Conservation (phyloP, 2,329 filamentous ascomycete species). For the Beauveria bassiana region DNA sequence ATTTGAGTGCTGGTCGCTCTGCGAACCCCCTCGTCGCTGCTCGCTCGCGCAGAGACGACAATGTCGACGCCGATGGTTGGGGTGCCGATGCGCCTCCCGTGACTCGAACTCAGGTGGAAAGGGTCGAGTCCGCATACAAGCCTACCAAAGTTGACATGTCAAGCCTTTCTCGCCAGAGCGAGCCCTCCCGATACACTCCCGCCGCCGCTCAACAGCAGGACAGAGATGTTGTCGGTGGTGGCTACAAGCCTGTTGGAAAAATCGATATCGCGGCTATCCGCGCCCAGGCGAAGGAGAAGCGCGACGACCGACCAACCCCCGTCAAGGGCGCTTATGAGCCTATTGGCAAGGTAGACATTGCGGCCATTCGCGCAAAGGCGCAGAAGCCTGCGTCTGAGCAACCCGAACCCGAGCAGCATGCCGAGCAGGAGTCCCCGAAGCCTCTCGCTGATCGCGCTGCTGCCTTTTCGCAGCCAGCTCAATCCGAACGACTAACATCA, state of each 20-base stretch:
- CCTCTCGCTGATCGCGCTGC: slow-evolving; percentile 69
- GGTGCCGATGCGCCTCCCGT: slow-evolving; percentile 88
- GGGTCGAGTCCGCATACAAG: slow-evolving; percentile 86
- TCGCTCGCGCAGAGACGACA: slow-evolving; percentile 50
- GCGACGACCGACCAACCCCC: slow-evolving; percentile 72
- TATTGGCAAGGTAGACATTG: slow-evolving; percentile 93
- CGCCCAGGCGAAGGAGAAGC: slow-evolving; percentile 58
- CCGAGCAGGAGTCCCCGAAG: slow-evolving; percentile 37
- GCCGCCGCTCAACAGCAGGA: slow-evolving; percentile 35
- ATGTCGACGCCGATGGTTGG: slow-evolving; percentile 83
- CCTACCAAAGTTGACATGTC: slow-evolving; percentile 93
- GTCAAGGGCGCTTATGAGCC: slow-evolving; percentile 95
- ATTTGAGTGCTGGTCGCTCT: slow-evolving; percentile 34
- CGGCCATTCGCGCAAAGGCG: slow-evolving; percentile 78
- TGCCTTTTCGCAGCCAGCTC: slow-evolving; percentile 53
- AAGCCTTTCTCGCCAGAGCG: slow-evolving; percentile 68
- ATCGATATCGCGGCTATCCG: slow-evolving; percentile 94
- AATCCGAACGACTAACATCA: slow-evolving; percentile 73
- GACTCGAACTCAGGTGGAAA: slow-evolving; percentile 79
- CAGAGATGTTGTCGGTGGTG: slow-evolving; percentile 68
- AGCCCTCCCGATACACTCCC: slow-evolving; percentile 54
- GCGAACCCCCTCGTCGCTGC: slow-evolving; percentile 64
- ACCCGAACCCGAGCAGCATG: slow-evolving; percentile 19
- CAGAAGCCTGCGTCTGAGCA: slow-evolving; percentile 51
- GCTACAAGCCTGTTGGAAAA: slow-evolving; percentile 90